Percentiles rank a stretch among this genome's conserved stretches.
Conservation (phyloP, 139 green algal genomes). For the Picochlorum sp. region DNA sequence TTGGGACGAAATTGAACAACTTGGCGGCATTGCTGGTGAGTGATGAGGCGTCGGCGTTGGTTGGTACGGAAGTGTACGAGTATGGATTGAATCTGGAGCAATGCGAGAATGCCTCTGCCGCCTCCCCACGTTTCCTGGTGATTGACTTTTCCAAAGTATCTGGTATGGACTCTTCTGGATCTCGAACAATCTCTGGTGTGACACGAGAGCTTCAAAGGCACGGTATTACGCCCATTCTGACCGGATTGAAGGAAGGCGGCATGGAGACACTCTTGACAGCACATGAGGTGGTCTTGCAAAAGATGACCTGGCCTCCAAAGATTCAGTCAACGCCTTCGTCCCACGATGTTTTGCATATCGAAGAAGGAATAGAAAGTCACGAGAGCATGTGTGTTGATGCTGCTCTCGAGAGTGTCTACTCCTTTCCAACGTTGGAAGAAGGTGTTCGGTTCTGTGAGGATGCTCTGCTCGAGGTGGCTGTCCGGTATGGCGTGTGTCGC, state of each 20-base stretch:
- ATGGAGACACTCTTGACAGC: slow-evolving; percentile 14
- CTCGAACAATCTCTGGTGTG: slow-evolving; percentile 11
- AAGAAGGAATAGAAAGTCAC: background rate
- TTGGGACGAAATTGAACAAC: slow-evolving; percentile 18
- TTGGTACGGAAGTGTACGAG: slow-evolving; percentile 5
- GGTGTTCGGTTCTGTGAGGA: slow-evolving; percentile 25
- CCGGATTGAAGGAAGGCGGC: background rate
- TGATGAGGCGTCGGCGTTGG: slow-evolving; percentile 13
- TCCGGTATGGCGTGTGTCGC: slow-evolving; percentile 19
- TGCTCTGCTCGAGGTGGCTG: slow-evolving; percentile 13
- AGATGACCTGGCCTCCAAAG: slow-evolving; percentile 21
- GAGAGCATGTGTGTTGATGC: background rate
- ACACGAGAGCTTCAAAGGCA: slow-evolving; percentile 17
- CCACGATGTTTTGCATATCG: background rate
- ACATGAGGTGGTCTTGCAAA: slow-evolving; percentile 14
- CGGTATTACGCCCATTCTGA: slow-evolving; percentile 19
- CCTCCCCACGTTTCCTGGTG: slow-evolving; percentile 19
- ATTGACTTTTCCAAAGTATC: slow-evolving; percentile 22
- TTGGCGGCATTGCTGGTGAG: slow-evolving; percentile 7
- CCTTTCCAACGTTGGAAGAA: slow-evolving; percentile 19
- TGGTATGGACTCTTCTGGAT: slow-evolving; percentile 24
- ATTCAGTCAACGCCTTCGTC: background rate
- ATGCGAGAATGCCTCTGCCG: slow-evolving; percentile 2
- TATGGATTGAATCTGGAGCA: slow-evolving; percentile 9
- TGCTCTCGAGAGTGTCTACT: background rate